Percentiles rank a stretch among this genome's conserved stretches.
Conservation (phyloP, 805 yeast genomes). For the Kregervanrija fluxuum region DNA sequence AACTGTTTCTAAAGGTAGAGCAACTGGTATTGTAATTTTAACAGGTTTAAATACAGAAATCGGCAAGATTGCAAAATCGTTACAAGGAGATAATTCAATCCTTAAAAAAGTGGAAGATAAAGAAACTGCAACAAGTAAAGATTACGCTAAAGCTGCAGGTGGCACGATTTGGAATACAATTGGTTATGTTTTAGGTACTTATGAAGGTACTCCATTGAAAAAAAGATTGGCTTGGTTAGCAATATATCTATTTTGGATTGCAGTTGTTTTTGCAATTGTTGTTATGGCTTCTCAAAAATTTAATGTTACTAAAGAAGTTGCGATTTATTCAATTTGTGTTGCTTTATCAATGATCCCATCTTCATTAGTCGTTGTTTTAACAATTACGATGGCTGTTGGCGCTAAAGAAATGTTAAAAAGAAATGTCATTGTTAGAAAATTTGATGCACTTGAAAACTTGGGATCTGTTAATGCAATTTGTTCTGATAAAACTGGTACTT, state of each 20-base stretch:
- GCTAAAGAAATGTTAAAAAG: slow-evolving; percentile 65
- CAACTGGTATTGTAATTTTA: slow-evolving; percentile 55
- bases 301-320: slow-evolving; percentile 70
- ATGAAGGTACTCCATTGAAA: slow-evolving; percentile 77
- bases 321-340: slow-evolving; percentile 83
- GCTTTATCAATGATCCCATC: slow-evolving; percentile 80
- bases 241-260: slow-evolving; percentile 59
- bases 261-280: slow-evolving; percentile 79
- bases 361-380: slow-evolving; percentile 68
- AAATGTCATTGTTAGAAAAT: slow-evolving; percentile 66
- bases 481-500: slow-evolving; percentile 78
- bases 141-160: slow-evolving; percentile 38
- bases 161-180: slow-evolving; percentile 46
- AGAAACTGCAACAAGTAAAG: slow-evolving; percentile 39
- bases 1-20: slow-evolving; percentile 68
- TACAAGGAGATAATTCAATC: slow-evolving; percentile 35
- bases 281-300: slow-evolving; percentile 82
- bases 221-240: slow-evolving; percentile 73
- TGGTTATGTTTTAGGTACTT: slow-evolving; percentile 68
- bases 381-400: slow-evolving; percentile 83
- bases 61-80: slow-evolving; percentile 62
- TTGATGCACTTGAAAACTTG: slow-evolving; percentile 71
- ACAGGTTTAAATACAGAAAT: slow-evolving; percentile 73
- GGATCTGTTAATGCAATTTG: slow-evolving; percentile 78
- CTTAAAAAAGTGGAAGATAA: slow-evolving; percentile 35